Evolutionary conservation across 2,329 filamentous ascomycete species (phyloP).

Genomic region (Apiospora arundinis): DNA sequence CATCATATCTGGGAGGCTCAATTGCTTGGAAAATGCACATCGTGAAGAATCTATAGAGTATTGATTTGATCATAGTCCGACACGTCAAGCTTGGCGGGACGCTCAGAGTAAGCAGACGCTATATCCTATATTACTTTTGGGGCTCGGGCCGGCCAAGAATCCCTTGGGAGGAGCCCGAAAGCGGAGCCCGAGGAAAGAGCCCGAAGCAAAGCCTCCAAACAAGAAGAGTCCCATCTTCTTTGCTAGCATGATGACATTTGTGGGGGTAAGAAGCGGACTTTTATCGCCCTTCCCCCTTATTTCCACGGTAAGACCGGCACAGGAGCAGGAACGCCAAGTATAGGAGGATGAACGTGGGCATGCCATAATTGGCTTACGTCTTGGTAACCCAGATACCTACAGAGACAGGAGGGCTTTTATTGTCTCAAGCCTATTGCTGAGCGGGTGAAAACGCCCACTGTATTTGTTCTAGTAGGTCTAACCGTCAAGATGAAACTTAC

Average conservation of each 20-base stretch:
- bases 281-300: too few species aligned
- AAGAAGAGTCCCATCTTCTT: not conserved
- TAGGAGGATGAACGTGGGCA: not conserved
- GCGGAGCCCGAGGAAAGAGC: not conserved
- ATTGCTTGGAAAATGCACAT: not conserved
- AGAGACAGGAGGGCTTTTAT: too few species aligned
- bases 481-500: too few species aligned
- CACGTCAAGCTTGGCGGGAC: not conserved
- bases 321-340: too few species aligned
- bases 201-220: not conserved
- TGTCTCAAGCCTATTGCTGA: too few species aligned
- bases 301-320: too few species aligned
- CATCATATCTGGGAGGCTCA: not conserved
- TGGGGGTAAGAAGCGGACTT: not conserved
- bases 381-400: too few species aligned
- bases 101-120: too few species aligned
- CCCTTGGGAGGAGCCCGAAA: not conserved
- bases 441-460: too few species aligned
- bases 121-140: not conserved
- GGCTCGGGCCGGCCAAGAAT: not conserved
- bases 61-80: not conserved
- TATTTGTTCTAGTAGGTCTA: too few species aligned
- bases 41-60: not conserved
- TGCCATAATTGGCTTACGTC: too few species aligned
- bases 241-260: not conserved